phyloP scores from a whole-genome alignment of 345 rosid species.

The Murraya paniculata region DNA sequence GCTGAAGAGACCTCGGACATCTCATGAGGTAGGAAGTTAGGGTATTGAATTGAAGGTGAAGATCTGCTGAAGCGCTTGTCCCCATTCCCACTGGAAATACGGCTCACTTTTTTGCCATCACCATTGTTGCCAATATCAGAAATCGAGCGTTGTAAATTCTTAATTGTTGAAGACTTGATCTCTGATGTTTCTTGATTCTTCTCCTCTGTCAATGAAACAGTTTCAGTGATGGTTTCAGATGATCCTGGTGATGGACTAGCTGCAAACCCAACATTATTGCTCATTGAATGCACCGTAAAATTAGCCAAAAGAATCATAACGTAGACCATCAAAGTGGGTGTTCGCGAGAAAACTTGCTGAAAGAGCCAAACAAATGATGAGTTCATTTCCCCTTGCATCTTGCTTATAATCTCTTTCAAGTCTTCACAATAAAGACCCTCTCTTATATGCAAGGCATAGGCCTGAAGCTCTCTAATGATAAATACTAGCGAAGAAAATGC shows the following conservation, averaged over 20 bases:
- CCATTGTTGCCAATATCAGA: slow-evolving; percentile 2
- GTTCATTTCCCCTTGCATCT: slow-evolving; percentile 53
- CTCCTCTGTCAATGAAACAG: slow-evolving; percentile 1
- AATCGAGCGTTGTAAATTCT: neutral
- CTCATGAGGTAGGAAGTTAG: neutral
- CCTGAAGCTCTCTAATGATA: slow-evolving; percentile 67
- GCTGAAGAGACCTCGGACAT: neutral
- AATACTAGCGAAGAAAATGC: slow-evolving; percentile 72
- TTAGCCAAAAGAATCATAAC: slow-evolving; percentile 72
- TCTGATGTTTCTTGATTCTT: slow-evolving; percentile 6
- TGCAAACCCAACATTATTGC: slow-evolving; percentile 18
- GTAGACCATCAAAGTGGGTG: slow-evolving; percentile 73
- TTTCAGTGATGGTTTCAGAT: neutral
- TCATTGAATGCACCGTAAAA: slow-evolving; percentile 62
- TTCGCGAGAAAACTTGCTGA: slow-evolving; percentile 56
- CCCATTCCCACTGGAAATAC: neutral
- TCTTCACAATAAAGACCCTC: slow-evolving; percentile 40
- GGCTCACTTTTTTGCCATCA: neutral
- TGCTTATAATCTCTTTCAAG: slow-evolving; percentile 30
- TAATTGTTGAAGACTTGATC: neutral
- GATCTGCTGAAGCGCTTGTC: neutral
- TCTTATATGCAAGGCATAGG: slow-evolving; percentile 40
- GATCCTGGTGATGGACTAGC: slow-evolving; percentile 6
- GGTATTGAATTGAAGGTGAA: slow-evolving; percentile 12
- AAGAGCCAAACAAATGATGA: slow-evolving; percentile 66